These are phyloP conservation scores for Phaeolepiota aurea DNA, from an alignment of 768 basidiomycete species.

Conservation along the genomic window DNA sequence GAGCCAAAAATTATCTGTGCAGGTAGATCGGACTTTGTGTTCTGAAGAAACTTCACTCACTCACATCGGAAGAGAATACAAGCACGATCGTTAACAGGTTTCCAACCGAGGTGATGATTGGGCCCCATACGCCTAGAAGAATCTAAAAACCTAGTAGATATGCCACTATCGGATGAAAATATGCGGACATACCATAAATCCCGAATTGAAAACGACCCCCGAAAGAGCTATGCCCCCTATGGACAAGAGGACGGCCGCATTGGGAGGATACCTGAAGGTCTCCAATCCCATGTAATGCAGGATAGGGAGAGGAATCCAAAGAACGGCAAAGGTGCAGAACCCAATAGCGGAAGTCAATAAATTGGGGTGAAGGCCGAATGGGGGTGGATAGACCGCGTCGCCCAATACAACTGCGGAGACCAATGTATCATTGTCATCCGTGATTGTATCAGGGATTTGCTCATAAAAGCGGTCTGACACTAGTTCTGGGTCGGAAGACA, in stretches of 20 bases:
- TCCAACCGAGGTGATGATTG: constrained; percentile 81
- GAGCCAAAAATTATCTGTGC: constrained; percentile 49
- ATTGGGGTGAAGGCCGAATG: constrained; percentile 83
- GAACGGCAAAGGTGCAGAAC: constrained; percentile 54
- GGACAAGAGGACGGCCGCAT: constrained; percentile 31
- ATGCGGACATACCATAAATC: constrained; percentile 77
- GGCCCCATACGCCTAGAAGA: constrained; percentile 80
- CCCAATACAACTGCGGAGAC: constrained; percentile 12
- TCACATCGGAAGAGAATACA: constrained; percentile 70
- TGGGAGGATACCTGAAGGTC: constrained; percentile 55
- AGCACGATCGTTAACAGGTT: constrained; percentile 93
- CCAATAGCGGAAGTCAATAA: constrained; percentile 78
- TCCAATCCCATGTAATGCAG: constrained; percentile 63
- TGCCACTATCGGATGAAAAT: too few species aligned
- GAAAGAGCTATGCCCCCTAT: constrained; percentile 62
- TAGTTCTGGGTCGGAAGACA: constrained; percentile 56
- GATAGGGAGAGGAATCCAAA: constrained; percentile 77
- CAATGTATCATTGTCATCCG: constrained; percentile 12
- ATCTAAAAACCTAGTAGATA: too few species aligned
- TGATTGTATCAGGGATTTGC: constrained; percentile 30
- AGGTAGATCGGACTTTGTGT: not conserved
- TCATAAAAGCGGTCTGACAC: constrained; percentile 34
- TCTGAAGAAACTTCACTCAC: constrained; percentile 6
- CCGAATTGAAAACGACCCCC: constrained; percentile 78
- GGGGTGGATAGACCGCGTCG: constrained; percentile 45